Evolutionary conservation across 2,329 filamentous ascomycete genomes (phyloP), one percentile per base, ranked within the genome.

Genomic region (Zymoseptoria crescenta): DNA sequence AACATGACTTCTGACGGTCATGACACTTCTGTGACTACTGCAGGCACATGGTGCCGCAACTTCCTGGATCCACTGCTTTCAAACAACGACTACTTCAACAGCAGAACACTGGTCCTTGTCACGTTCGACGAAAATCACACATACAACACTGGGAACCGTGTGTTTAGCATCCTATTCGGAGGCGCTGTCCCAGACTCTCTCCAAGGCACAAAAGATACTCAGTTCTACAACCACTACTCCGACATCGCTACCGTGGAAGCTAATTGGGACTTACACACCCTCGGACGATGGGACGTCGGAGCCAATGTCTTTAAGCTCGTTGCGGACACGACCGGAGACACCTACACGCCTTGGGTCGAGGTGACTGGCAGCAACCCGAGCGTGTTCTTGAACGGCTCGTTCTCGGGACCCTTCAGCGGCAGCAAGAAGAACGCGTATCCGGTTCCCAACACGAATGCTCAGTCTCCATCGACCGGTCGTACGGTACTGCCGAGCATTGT

Each of bases 41-140:
- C 88, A 1, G 87, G 87, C 2, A 68, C 74, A 13, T 94, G 88
- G 87, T 82, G 84, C 10, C 81, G 83, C 48, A 75, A 70, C 53
- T 92, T 91, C 75, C 74, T 94, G 1, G 80, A 83, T 58, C 88
- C 88, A 0, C 83, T 94, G 8, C 79, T 94, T 6, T 72, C 80
- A 41, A 81, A 93, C 75, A n/a, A n/a, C n/a, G 73, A 77, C 54
- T 81, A 86, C 65, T 93, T 94, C 74, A 88, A 87, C 83, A 77
- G 88, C 54, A 83, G 88, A 69, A 92, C 88, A 0, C 80, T 94
- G 1, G 81, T 94, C 8, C 77, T 93, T 4, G 73, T 94, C 60
- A 92, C 81, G 2, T 94, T 91, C 68, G 90, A 94, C 64, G 90
- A 94, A 76, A 88, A 86, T 71, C 83, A 87, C 67, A 85, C 81